A percentile compares a stretch with the other conserved stretches of the same genome.
Conservation (phyloP, 2,329 filamentous ascomycete genomes). For the Parafenestella ontariensis region DNA sequence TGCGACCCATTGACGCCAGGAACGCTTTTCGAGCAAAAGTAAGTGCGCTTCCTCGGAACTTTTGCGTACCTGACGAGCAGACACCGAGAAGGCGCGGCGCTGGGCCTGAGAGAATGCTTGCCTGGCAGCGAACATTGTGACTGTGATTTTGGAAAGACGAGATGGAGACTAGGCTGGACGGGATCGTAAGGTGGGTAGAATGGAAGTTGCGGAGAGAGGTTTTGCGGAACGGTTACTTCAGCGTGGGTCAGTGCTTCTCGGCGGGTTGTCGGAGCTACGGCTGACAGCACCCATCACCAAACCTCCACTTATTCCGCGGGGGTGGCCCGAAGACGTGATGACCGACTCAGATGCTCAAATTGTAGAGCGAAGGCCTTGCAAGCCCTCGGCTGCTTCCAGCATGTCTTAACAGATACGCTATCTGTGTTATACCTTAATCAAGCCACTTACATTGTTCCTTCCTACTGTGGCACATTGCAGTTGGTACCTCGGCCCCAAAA, state of each 20-base stretch:
- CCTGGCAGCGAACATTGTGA: constrained; percentile 72
- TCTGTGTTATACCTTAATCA: no score
- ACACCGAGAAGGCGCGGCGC: constrained; percentile 61
- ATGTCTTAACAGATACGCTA: no score
- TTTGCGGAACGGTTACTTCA: constrained; percentile 25
- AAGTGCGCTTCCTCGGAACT: constrained; percentile 19
- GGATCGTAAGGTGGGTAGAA: constrained; percentile 19
- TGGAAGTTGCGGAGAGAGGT: constrained; percentile 24
- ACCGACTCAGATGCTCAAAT: neutral
- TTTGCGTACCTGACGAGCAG: constrained; percentile 58
- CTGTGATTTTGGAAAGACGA: constrained; percentile 24
- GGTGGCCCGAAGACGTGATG: neutral
- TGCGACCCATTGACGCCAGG: constrained; percentile 10
- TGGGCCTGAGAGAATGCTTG: constrained; percentile 59
- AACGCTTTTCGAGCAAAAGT: constrained; percentile 28
- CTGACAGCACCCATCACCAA: constrained; percentile 21
- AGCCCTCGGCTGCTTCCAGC: no score
- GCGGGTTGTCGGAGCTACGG: constrained; percentile 24
- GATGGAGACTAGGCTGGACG: constrained; percentile 35
- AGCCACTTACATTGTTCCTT: no score
- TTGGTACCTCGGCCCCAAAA: no score
- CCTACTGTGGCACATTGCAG: no score
- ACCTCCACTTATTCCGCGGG: constrained; percentile 4
- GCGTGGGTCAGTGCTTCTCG: constrained; percentile 26
- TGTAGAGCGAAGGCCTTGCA: neutral